Conservation (phyloP, 2,329 filamentous ascomycete species). For the Sporothrix protearum region DNA sequence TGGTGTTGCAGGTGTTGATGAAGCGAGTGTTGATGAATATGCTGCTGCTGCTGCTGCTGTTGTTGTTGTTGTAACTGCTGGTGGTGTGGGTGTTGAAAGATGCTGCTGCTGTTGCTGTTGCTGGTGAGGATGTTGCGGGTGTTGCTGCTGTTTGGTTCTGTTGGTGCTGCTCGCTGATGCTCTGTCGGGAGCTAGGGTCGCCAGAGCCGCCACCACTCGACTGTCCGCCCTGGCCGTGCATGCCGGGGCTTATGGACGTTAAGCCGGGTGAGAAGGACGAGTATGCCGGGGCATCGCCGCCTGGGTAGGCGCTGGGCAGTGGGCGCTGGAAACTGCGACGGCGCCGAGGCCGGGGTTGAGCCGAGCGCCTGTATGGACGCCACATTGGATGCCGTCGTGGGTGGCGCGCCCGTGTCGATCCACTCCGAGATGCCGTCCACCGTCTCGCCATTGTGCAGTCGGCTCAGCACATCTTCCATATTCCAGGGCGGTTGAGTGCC, state of each 20-base stretch:
- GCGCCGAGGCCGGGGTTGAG: slow-evolving; percentile 27
- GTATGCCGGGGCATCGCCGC: slow-evolving; percentile 33
- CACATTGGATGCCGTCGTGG: slow-evolving; percentile 35
- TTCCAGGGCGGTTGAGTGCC: slow-evolving; percentile 49
- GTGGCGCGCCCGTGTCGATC: slow-evolving; percentile 40
- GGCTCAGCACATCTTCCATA: slow-evolving; percentile 54
- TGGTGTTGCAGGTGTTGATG: slow-evolving; percentile 12
- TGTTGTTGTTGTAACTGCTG: slow-evolving; percentile 32
- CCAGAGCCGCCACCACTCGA: slow-evolving; percentile 35
- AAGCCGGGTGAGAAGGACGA: slow-evolving; percentile 36
- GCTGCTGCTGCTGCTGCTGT: not conserved
- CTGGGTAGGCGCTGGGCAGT: slow-evolving; percentile 33
- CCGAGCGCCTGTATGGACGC: slow-evolving; percentile 18
- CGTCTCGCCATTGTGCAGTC: slow-evolving; percentile 52
- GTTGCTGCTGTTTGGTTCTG: not conserved
- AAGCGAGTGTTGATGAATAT: not conserved
- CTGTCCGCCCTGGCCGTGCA: slow-evolving; percentile 29
- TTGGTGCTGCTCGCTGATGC: slow-evolving; percentile 34
- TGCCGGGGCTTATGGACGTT: slow-evolving; percentile 34
- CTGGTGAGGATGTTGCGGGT: slow-evolving; percentile 1
- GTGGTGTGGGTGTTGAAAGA: not conserved
- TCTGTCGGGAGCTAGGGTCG: slow-evolving; percentile 32
- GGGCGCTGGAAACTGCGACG: slow-evolving; percentile 34
- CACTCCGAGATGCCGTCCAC: slow-evolving; percentile 56
- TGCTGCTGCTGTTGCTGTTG: not conserved